Percentiles rank a stretch among this genome's conserved stretches.
phyloP scores from a whole-genome alignment of 306 rosid species.

The Glycine latifolia region DNA sequence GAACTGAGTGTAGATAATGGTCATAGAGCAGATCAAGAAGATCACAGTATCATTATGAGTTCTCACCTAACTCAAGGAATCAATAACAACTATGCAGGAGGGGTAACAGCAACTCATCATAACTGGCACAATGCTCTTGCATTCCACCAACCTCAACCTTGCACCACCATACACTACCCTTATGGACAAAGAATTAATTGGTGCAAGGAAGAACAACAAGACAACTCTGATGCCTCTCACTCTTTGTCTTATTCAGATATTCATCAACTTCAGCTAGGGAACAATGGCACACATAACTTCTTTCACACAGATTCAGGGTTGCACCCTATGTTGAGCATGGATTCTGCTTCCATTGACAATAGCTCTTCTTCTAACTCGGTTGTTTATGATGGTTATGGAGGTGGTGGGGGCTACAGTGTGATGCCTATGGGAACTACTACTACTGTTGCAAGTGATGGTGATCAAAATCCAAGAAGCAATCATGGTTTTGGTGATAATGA shows the following conservation, averaged over 20 bases:
- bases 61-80: slow-evolving; percentile 55
- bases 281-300: slow-evolving; percentile 60
- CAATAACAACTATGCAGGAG: slow-evolving; percentile 27
- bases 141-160: slow-evolving; percentile 55
- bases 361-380: slow-evolving; percentile 60
- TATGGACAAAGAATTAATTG: slow-evolving; percentile 61
- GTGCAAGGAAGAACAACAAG: slow-evolving; percentile 78
- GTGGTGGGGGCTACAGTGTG: slow-evolving; percentile 47
- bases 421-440: slow-evolving; percentile 53
- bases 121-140: slow-evolving; percentile 67
- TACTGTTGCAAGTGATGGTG: slow-evolving; percentile 33
- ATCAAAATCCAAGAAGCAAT: slow-evolving; percentile 11
- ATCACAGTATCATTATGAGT: slow-evolving; percentile 7
- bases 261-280: slow-evolving; percentile 60
- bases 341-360: slow-evolving; percentile 68
- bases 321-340: slow-evolving; percentile 58
- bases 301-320: slow-evolving; percentile 56
- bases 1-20: slow-evolving; percentile 42
- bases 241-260: slow-evolving; percentile 43
- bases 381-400: slow-evolving; percentile 47
- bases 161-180: slow-evolving; percentile 53
- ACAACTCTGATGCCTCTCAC: slow-evolving; percentile 36
- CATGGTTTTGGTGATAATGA: too few species aligned
- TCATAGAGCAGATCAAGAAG: slow-evolving; percentile 40
- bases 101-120: neutral